Base-by-base conservation (phyloP, 169 alveolate genomes). In the Eimeria zaria region DNA sequence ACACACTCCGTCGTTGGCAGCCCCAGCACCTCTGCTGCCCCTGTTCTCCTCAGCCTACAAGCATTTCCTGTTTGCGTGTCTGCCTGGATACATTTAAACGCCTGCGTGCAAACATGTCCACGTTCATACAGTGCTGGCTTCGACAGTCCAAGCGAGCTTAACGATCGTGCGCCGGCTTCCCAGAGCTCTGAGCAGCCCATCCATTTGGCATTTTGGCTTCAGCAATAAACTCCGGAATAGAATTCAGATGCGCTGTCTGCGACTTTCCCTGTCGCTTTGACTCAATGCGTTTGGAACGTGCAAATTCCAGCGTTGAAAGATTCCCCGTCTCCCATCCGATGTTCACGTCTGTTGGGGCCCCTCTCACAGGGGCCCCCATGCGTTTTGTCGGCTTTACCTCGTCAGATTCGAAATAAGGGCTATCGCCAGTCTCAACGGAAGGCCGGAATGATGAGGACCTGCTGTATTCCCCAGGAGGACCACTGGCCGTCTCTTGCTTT, bases 221-320 rank as follows among this genome's bases (percentile, higher is more conserved):
- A 39, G 94, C 80, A 5, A 87, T 87, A 83, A 87, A 64, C 94
- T 87, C 94, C 30, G 94, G 94, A 44, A 87, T 87, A 14, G 94
- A 60, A 44, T 87, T 87, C 30, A 62, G 64, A 36, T 62, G 80
- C 3, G 78, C 30, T 16, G 74, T 46, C 22, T 39, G 83, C 18
- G 53, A n/a, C 48, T 87, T 87, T 46, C 83, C 83, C 20, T 60
- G 81, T 39, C 94, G 78, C 48, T 87, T 87, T 11, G 94, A 87
- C 36, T 87, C 94, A 83, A 87, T 41, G 60, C 94, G 80, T 64
- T 64, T 60, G 20, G 94, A 51, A 33, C 71, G 67, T 33, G 84
- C 94, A 48, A 87, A 51, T 30, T 87, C 94, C 30, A 87, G 62
- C 71, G 94, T 87, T 12, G 94, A 64, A 9, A 87, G 83, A 14